Evolutionary conservation across 1,284 basidiomycete species (phyloP).

Genomic region (Mycena citricolor): DNA sequence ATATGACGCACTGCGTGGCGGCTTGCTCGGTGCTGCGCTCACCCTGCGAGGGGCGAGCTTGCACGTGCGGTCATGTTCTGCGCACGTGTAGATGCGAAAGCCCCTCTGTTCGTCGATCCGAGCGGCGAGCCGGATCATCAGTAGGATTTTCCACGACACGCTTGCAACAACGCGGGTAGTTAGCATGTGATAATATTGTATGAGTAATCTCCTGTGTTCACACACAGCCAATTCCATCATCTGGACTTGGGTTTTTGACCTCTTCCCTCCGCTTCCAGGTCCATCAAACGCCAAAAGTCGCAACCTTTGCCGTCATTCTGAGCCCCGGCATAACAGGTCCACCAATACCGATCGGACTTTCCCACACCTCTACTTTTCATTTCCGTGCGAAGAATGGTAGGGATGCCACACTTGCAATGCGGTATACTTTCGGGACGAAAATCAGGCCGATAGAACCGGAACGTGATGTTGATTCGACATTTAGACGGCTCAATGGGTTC

Average conservation of each 20-base stretch:
- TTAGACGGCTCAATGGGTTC: slow-evolving; percentile 51
- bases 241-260: too few species aligned
- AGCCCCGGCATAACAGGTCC: slow-evolving; percentile 81
- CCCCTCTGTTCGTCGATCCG: too few species aligned
- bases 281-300: slow-evolving; percentile 77
- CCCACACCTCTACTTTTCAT: slow-evolving; percentile 66
- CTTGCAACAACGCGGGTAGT: too few species aligned
- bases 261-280: slow-evolving; percentile 73
- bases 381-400: slow-evolving; percentile 75
- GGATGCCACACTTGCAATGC: slow-evolving; percentile 78
- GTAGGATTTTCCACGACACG: too few species aligned
- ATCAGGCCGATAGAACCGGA: slow-evolving; percentile 86
- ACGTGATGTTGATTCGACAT: slow-evolving; percentile 86
- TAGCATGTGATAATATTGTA: too few species aligned
- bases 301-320: slow-evolving; percentile 87
- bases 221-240: background rate
- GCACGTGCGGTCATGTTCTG: too few species aligned
- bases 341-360: slow-evolving; percentile 71
- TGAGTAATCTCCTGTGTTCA: background rate
- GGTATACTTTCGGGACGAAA: slow-evolving; percentile 67
- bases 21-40: too few species aligned
- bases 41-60: too few species aligned
- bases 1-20: too few species aligned
- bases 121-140: too few species aligned
- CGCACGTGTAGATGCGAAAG: too few species aligned